Base-by-base conservation (phyloP, 139 green algal genomes). In the Chlamydomonas incerta region DNA sequence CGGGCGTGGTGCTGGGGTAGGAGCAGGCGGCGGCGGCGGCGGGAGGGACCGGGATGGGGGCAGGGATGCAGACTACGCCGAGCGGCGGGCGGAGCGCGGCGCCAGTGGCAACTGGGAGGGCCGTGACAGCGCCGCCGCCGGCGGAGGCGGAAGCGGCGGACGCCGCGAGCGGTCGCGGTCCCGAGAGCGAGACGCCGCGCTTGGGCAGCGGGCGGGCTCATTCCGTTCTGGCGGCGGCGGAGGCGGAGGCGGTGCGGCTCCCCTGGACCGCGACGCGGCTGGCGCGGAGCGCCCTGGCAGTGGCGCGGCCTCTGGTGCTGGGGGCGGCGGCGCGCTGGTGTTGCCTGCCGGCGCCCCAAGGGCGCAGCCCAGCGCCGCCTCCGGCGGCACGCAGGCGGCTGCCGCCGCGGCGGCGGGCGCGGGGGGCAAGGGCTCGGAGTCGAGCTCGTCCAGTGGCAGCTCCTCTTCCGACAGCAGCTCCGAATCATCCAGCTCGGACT, bases 381-480 rank as follows among this genome's bases (percentile, higher is more conserved):
- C 17, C 2, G 57, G 1, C 52, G 33, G 74, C 35, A n/a, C 35
- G 14, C 33, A 10, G 50, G 50, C 4, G 9, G n/a, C 47, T 37
- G 47, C 29, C 31, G 18, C 13, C 13, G 72, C 72, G 35, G 41
- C 47, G 15, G 70, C 14, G 17, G 29, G 5, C 23, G 1, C 46
- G 72, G 15, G 8, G 2, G 29, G 1, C 6, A 0, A 14, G 18
- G 11, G 37, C 23, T 62, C 77, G 1, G 77, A 0, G n/a, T 74
- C 37, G n/a, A 26, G 23, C 6, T 58, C 37, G 24, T 65, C 74
- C 66, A 68, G 47, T 0, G 66, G 55, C 31, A 76, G 65, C 8
- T 69, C 47, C 60, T 85, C 79, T 23, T 85, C 77, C 52, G 63
- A 29, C 28, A 73, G 60, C 75, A 83, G 75, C 46, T 83, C 77